Conservation (phyloP, 768 basidiomycete genomes). For the Termitomyces sp. region DNA sequence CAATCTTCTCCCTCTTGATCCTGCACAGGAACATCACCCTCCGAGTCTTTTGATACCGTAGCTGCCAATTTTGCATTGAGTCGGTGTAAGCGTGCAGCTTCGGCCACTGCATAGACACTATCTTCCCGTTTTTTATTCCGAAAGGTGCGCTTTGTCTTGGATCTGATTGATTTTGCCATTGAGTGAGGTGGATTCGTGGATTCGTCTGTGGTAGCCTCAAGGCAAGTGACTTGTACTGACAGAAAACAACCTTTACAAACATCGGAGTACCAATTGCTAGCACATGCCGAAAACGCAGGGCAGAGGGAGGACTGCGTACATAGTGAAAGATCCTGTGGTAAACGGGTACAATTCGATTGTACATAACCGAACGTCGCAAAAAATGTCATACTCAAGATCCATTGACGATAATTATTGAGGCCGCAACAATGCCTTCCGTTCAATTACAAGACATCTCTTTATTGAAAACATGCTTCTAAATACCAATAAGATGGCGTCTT, state of each 20-base stretch:
- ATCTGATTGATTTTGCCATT: constrained; percentile 85
- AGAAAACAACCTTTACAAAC: too few species aligned
- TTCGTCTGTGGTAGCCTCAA: too few species aligned
- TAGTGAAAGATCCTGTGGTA: too few species aligned
- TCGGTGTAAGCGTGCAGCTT: constrained; percentile 74
- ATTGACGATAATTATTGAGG: too few species aligned
- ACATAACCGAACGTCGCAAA: constrained; percentile 1
- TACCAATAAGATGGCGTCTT: background rate
- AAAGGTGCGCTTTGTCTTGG: constrained; percentile 76
- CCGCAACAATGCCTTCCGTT: too few species aligned
- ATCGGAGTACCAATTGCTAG: constrained; percentile 15
- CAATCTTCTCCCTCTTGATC: constrained; percentile 33
- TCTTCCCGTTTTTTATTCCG: constrained; percentile 73
- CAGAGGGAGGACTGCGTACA: too few species aligned
- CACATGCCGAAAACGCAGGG: too few species aligned
- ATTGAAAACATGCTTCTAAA: background rate
- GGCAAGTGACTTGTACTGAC: too few species aligned
- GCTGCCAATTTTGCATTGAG: constrained; percentile 63
- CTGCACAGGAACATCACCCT: constrained; percentile 29
- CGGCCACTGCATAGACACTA: constrained; percentile 73
- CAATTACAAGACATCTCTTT: background rate
- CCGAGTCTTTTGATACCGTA: constrained; percentile 38
- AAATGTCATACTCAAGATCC: too few species aligned
- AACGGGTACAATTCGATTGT: too few species aligned
- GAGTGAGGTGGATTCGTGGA: constrained; percentile 15